phyloP scores from a whole-genome alignment of 106 monocot genomes.

The Dendrobium catenatum region DNA sequence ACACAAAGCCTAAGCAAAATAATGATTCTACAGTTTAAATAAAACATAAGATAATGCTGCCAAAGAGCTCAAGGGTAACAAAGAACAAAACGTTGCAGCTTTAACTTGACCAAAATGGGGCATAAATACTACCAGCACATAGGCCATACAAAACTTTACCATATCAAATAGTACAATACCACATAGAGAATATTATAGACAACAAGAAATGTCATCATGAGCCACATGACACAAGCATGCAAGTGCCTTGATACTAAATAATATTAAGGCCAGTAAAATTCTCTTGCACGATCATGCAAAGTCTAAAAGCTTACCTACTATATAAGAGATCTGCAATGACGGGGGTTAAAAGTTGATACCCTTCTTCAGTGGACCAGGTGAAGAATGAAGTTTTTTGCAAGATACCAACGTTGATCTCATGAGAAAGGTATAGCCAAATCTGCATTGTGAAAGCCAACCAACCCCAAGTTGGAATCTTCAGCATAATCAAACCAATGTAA shows the following conservation, averaged over 20 bases:
- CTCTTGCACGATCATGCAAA: slow-evolving; percentile 16
- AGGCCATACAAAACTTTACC: not conserved
- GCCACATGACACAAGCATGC: slow-evolving; percentile 10
- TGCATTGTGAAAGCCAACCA: slow-evolving; percentile 86
- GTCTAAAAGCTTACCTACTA: slow-evolving; percentile 85
- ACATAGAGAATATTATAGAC: not conserved
- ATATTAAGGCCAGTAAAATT: slow-evolving; percentile 14
- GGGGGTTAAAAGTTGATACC: slow-evolving; percentile 52
- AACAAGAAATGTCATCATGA: slow-evolving; percentile 3
- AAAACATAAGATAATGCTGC: not conserved
- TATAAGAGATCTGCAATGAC: slow-evolving; percentile 44
- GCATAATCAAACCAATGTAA: slow-evolving; percentile 51
- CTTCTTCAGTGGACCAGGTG: slow-evolving; percentile 56
- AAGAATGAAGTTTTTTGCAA: slow-evolving; percentile 44
- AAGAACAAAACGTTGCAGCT: not conserved
- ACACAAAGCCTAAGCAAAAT: not conserved
- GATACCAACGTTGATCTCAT: slow-evolving; percentile 53
- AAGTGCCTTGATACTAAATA: slow-evolving; percentile 18
- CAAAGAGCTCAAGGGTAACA: not conserved
- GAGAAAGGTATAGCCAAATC: slow-evolving; percentile 57
- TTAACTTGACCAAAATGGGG: not conserved
- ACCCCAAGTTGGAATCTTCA: slow-evolving; percentile 69
- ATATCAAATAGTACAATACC: not conserved
- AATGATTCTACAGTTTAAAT: not conserved
- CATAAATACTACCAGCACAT: not conserved